Conservation (phyloP, 1,284 basidiomycete genomes). For the Ceratorhiza oryzae-sativae region DNA sequence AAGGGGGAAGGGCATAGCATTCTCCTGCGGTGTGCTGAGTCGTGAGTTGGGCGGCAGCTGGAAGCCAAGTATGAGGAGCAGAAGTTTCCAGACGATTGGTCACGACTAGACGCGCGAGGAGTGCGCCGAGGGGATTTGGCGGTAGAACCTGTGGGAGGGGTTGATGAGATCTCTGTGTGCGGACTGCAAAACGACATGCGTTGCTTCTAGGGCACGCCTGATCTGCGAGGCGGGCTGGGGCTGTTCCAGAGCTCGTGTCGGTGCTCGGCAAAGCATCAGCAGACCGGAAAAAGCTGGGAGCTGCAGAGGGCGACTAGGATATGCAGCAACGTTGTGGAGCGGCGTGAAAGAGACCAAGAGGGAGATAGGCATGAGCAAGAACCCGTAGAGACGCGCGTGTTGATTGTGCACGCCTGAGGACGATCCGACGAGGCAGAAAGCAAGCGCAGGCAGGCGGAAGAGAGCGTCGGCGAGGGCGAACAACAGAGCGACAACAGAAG, state of each 20-base stretch:
- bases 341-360: constrained; percentile 22
- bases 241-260: constrained; percentile 36
- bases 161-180: constrained; percentile 37
- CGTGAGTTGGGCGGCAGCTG: constrained; percentile 30
- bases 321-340: constrained; percentile 35
- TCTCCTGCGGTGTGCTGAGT: constrained; percentile 23
- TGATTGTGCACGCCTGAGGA: constrained; percentile 29
- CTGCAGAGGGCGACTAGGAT: constrained; percentile 28
- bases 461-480: neutral
- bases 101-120: constrained; percentile 23
- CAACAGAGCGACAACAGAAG: constrained; percentile 19
- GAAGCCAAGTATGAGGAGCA: constrained; percentile 26
- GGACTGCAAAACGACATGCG: constrained; percentile 37
- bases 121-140: constrained; percentile 40
- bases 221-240: constrained; percentile 38
- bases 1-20: constrained; percentile 33
- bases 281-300: constrained; percentile 38
- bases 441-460: constrained; percentile 18
- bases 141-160: constrained; percentile 39
- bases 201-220: constrained; percentile 40
- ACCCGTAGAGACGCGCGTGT: constrained; percentile 33
- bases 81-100: constrained; percentile 39
- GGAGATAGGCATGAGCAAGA: constrained; percentile 15
- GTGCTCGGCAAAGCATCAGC: constrained; percentile 40
- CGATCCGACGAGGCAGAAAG: constrained; percentile 29